phyloP scores from a whole-genome alignment of 257 asterid species.

The Eucommia ulmoides region DNA sequence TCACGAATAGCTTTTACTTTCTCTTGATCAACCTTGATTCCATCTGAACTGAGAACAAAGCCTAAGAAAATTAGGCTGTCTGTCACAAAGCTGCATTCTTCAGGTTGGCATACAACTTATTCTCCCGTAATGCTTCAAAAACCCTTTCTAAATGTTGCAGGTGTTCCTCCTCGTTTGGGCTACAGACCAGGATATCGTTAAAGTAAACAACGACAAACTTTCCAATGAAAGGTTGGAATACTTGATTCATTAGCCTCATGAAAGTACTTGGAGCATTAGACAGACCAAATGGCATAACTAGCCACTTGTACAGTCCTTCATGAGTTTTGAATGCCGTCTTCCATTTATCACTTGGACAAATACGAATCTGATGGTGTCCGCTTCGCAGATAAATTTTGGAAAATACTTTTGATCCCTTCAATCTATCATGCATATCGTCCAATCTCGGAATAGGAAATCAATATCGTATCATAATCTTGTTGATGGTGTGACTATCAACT shows the following conservation, averaged over 20 bases:
- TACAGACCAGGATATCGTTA: not conserved
- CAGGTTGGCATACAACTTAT: not conserved
- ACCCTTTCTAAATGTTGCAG: not conserved
- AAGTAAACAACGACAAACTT: not conserved
- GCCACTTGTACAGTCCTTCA: constrained; percentile 4
- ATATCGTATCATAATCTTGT: constrained; percentile 5
- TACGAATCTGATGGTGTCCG: constrained; percentile 4
- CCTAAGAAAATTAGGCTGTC: not conserved
- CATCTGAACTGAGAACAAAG: not conserved
- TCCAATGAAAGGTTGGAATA: not conserved
- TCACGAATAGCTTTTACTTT: not conserved
- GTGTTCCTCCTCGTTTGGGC: not conserved
- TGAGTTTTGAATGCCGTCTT: constrained; percentile 1
- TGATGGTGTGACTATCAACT: constrained; percentile 1
- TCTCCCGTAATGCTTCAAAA: not conserved
- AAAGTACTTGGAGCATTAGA: constrained; percentile 1
- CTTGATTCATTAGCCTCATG: constrained; percentile 2
- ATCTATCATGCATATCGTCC: not conserved
- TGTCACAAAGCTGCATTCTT: not conserved
- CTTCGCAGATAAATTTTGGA: not conserved
- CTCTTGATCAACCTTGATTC: not conserved
- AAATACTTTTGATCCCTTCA: not conserved
- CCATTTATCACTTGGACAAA: constrained; percentile 1
- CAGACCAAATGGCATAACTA: constrained; percentile 3
- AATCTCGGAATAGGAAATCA: not conserved